phyloP scores from a whole-genome alignment of 176 grass and related monocot genomes.

The Chloris gayana region DNA sequence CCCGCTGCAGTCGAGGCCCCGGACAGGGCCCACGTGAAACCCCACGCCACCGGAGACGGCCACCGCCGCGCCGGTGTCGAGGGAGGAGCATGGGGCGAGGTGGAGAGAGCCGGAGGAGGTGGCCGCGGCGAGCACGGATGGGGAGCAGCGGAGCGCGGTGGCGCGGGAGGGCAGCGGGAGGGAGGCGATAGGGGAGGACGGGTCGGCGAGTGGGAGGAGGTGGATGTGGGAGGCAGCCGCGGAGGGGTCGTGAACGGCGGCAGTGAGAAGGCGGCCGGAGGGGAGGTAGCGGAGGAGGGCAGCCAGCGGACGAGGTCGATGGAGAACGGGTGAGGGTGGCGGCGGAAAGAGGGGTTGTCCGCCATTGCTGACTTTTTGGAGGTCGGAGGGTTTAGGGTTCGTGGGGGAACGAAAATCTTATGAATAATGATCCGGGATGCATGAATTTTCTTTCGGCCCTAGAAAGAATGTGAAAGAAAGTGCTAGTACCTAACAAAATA shows the following conservation, averaged over 20 bases:
- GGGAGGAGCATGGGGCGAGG: slow-evolving; percentile 43
- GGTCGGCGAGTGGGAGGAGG: slow-evolving; percentile 39
- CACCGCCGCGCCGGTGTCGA: slow-evolving; percentile 46
- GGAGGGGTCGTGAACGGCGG: slow-evolving; percentile 55
- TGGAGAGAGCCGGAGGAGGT: slow-evolving; percentile 58
- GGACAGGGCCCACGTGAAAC: slow-evolving; percentile 61
- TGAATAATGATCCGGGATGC: too few species aligned
- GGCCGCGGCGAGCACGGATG: slow-evolving; percentile 40
- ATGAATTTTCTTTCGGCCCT: too few species aligned
- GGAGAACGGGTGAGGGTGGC: slow-evolving; percentile 55
- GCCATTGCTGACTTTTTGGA: slow-evolving; percentile 40
- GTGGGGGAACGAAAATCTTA: background rate
- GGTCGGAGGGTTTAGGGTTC: slow-evolving; percentile 20
- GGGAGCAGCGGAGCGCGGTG: slow-evolving; percentile 65
- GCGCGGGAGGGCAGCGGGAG: slow-evolving; percentile 52
- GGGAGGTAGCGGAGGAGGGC: slow-evolving; percentile 44
- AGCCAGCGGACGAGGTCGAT: slow-evolving; percentile 76
- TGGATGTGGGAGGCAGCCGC: slow-evolving; percentile 38
- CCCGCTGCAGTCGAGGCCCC: slow-evolving; percentile 57
- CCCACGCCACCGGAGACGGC: slow-evolving; percentile 46
- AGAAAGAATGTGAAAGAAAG: too few species aligned
- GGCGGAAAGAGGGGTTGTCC: slow-evolving; percentile 47
- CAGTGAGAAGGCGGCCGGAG: slow-evolving; percentile 56
- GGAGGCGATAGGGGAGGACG: slow-evolving; percentile 40
- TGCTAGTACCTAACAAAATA: too few species aligned